Percentiles rank a stretch among this genome's conserved stretches.
These are phyloP conservation scores for Coemansia sp. DNA, from an alignment of 192 early-diverging fungal genomes.

Conservation along the genomic window DNA sequence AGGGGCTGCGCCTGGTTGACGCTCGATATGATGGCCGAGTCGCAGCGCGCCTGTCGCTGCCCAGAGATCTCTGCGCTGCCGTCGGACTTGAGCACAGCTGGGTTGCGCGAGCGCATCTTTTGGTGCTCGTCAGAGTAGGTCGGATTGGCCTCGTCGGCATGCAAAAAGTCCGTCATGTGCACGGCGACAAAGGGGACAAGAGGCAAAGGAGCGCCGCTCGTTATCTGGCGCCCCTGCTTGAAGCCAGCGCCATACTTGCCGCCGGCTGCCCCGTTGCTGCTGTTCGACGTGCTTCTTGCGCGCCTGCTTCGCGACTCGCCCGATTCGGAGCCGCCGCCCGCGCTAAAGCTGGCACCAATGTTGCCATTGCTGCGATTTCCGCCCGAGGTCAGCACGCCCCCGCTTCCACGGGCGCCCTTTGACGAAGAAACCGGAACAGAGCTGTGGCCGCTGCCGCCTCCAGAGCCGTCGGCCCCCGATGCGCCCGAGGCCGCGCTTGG, in stretches of 20 bases:
- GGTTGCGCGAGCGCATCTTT: conserved; percentile 47
- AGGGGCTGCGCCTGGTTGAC: conserved; percentile 52
- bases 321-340: conserved; percentile 18
- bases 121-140: conserved; percentile 55
- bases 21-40: conserved; percentile 36
- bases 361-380: conserved; percentile 17
- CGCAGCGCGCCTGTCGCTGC: conserved; percentile 19
- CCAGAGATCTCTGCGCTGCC: background rate
- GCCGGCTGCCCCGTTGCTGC: conserved; percentile 29
- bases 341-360: background rate
- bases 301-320: conserved; percentile 31
- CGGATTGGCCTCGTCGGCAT: conserved; percentile 55
- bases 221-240: conserved; percentile 39
- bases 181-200: conserved; percentile 55
- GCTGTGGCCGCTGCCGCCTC: conserved; percentile 13
- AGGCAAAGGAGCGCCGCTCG: conserved; percentile 42
- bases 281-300: conserved; percentile 44
- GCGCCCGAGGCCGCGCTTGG: conserved; percentile 18
- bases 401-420: conserved; percentile 37
- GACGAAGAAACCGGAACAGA: conserved; percentile 35
- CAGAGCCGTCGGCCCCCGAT: background rate
- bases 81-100: conserved; percentile 12
- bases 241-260: conserved; percentile 23
- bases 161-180: conserved; percentile 55
- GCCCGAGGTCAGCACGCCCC: conserved; percentile 22